Evolutionary conservation across 306 rosid species (phyloP), one percentile per base, ranked within the genome.

Genomic region (Vigna hirtella): DNA sequence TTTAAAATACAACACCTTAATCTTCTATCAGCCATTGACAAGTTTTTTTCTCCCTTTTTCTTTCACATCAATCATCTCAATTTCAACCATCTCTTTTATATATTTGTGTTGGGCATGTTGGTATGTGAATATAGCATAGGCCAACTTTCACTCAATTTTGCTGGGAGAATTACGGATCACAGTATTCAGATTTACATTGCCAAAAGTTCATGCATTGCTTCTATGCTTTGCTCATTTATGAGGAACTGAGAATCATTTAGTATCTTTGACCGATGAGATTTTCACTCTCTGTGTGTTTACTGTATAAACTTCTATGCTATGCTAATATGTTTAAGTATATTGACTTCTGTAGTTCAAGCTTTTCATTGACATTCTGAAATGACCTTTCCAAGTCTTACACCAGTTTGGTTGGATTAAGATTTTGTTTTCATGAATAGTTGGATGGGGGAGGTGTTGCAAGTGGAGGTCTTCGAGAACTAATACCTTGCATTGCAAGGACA

Each of bases 361-460:
- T 67, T 68, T 30, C 57, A 38, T 6, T 64, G 64, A 69, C 62
- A 30, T 69, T 59, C 18, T 68, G 2, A 26, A 17, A 58, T 5
- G 49, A 70, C 20, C 32, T 15, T 67, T 74, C 62, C 52, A 36
- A 49, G 57, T 65, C 58, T 55, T 65, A 9, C 66, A 49, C 73
- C 30, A 51, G 63, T 13, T 50, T 50, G 72, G 38, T 30, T 67
- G 67, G 71, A 63, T 64, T 77, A 59, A 87, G 75, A 64, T 42
- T 80, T 17, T 85, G 55, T 16, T 82, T 73, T 77, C 59, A 72
- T 68, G 76, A 82, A 17, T 76, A 89, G 99, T 87, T 95, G 97
- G 99, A 91, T 28, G 96, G 91, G 45, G 99, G 99, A 66, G 98
- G 99, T 40, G 98, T 95, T 81, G 98, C 99, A 58, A 95, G 99